phyloP scores from a whole-genome alignment of 139 green algal genomes.

The Chlamydomonas schloesseri region DNA sequence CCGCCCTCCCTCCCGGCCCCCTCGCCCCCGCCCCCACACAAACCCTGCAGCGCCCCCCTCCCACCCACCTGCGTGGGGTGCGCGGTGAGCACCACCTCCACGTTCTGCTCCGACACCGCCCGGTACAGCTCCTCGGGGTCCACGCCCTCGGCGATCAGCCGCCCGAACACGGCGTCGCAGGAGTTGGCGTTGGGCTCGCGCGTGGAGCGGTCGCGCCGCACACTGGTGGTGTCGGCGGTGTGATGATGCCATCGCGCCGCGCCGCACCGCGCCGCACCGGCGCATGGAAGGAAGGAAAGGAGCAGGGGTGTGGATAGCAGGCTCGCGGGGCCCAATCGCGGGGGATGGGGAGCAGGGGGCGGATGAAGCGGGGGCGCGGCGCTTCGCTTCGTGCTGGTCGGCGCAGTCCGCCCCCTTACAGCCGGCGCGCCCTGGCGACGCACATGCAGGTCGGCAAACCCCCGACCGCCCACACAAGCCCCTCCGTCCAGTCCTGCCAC shows the following conservation, averaged over 20 bases:
- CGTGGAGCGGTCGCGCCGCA: constrained; percentile 73
- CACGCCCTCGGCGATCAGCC: constrained; percentile 77
- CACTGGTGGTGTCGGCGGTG: too few species aligned
- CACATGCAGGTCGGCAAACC: too few species aligned
- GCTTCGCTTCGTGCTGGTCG: too few species aligned
- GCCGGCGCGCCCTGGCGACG: too few species aligned
- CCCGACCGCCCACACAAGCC: too few species aligned
- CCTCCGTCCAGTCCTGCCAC: too few species aligned
- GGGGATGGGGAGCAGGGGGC: too few species aligned
- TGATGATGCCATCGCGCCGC: too few species aligned
- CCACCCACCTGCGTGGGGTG: constrained; percentile 77
- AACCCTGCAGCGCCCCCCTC: too few species aligned
- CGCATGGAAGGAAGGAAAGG: background rate
- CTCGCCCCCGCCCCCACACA: background rate
- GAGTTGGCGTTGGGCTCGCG: constrained; percentile 64
- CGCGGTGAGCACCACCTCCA: constrained; percentile 93
- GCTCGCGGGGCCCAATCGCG: background rate
- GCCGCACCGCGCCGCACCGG: background rate
- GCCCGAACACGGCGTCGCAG: constrained; percentile 77
- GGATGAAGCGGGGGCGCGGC: too few species aligned
- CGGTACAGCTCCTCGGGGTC: constrained; percentile 78
- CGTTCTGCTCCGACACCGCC: constrained; percentile 73
- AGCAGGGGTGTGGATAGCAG: background rate
- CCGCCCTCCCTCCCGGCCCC: background rate
- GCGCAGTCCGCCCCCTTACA: too few species aligned